Evolutionary conservation across 2,329 filamentous ascomycete species (phyloP).

Genomic region (Colletotrichum sp.): DNA sequence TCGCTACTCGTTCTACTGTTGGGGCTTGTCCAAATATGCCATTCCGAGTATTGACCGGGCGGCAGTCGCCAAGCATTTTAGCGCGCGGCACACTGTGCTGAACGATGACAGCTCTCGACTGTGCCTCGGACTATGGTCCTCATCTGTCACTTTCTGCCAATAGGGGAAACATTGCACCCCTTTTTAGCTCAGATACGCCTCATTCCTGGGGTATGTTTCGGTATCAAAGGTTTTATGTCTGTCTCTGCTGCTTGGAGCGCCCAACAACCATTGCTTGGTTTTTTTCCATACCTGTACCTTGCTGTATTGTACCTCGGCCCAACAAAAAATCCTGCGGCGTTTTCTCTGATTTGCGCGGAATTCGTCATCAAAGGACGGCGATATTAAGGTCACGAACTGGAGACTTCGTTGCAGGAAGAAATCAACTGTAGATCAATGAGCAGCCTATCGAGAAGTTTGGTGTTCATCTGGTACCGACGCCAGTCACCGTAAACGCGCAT

Average conservation of each 20-base stretch:
- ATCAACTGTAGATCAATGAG: not conserved
- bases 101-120: not conserved
- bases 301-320: no score
- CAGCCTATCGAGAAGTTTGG: not conserved
- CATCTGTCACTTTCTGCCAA: not conserved
- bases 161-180: not conserved
- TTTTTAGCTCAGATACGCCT: not conserved
- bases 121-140: not conserved
- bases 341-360: not conserved
- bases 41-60: not conserved
- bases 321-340: not conserved
- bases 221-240: not conserved
- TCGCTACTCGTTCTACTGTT: not conserved
- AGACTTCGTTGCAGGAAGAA: not conserved
- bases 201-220: not conserved
- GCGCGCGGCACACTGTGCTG: not conserved
- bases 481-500: accelerated
- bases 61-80: not conserved
- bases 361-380: no score
- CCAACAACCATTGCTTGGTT: not conserved
- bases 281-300: no score
- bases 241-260: not conserved
- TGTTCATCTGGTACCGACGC: accelerated
- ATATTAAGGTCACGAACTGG: not conserved
- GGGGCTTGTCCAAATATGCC: not conserved